Evolutionary conservation across 1,284 basidiomycete species (phyloP).

Genomic region (Farysia itapuensis): DNA sequence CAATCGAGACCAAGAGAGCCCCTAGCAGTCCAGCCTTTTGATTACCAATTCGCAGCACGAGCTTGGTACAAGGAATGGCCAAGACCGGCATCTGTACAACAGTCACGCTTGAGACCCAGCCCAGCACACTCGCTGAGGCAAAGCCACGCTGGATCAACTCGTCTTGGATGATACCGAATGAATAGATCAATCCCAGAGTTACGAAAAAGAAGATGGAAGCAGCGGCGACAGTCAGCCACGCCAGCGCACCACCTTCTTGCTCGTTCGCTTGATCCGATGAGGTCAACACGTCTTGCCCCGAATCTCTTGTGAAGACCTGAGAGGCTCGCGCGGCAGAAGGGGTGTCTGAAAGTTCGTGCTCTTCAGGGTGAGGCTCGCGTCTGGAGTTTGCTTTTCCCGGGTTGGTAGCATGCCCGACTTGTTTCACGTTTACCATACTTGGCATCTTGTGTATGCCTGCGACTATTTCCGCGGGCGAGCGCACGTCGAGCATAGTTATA

Average conservation of each 20-base stretch:
- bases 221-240: not conserved
- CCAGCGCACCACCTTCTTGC: not conserved
- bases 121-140: conserved; percentile 52
- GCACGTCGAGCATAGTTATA: too few relatives aligned
- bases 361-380: too few relatives aligned
- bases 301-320: too few relatives aligned
- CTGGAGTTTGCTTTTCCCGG: too few relatives aligned
- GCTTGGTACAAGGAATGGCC: conserved; percentile 51
- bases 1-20: conserved; percentile 35
- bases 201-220: conserved; percentile 40
- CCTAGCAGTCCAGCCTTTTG: conserved; percentile 42
- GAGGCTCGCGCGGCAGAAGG: too few relatives aligned
- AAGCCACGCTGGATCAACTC: conserved; percentile 47
- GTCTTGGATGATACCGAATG: conserved; percentile 58
- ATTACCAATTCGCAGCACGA: conserved; percentile 49
- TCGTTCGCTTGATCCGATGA: too few relatives aligned
- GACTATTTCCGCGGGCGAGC: too few relatives aligned
- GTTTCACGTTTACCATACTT: too few relatives aligned
- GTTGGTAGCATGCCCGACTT: too few relatives aligned
- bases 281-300: too few relatives aligned
- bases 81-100: conserved; percentile 47
- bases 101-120: conserved; percentile 57
- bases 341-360: too few relatives aligned
- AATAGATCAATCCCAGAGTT: conserved; percentile 52
- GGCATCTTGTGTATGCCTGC: too few relatives aligned